Percentiles rank a stretch among this genome's conserved stretches.
These are phyloP conservation scores for Boletellus deceptivus DNA, from an alignment of 1,284 basidiomycete genomes.

Conservation along the genomic window DNA sequence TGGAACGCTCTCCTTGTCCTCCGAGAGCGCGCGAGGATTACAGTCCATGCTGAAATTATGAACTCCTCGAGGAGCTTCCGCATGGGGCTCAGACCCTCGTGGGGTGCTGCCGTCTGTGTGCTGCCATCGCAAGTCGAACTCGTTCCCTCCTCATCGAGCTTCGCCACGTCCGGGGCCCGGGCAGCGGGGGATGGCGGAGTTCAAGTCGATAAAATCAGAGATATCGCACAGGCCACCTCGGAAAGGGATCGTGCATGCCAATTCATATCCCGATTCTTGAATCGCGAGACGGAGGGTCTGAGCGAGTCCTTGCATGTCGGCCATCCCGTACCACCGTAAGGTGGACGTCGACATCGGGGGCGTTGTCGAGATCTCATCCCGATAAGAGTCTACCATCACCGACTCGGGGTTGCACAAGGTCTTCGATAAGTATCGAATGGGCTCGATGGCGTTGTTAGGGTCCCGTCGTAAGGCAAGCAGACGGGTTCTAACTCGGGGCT, in stretches of 20 bases:
- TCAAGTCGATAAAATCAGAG: too few species aligned
- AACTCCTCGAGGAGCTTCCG: slow-evolving; percentile 14
- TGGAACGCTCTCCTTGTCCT: neutral
- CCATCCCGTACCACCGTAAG: slow-evolving; percentile 17
- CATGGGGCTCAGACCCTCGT: slow-evolving; percentile 11
- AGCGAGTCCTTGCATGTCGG: slow-evolving; percentile 8
- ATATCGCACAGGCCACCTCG: too few species aligned
- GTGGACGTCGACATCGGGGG: neutral
- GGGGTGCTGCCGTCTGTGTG: neutral
- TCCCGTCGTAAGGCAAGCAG: neutral
- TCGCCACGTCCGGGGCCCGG: too few species aligned
- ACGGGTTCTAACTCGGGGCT: neutral
- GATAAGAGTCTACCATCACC: too few species aligned
- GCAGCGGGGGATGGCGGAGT: too few species aligned
- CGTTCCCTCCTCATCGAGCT: too few species aligned
- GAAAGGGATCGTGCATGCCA: too few species aligned
- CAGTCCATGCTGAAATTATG: slow-evolving; percentile 12
- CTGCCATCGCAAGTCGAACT: too few species aligned
- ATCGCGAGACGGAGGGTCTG: slow-evolving; percentile 1
- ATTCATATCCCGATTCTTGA: neutral
- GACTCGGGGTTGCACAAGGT: too few species aligned
- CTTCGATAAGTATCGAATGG: neutral
- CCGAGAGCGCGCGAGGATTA: slow-evolving; percentile 4
- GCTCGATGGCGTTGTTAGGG: neutral
- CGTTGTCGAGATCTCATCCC: neutral